A percentile compares a stretch with the other conserved stretches of the same genome.
Evolutionary conservation across 2,329 filamentous ascomycete species (phyloP).

Genomic region (Cytospora piceicola): DNA sequence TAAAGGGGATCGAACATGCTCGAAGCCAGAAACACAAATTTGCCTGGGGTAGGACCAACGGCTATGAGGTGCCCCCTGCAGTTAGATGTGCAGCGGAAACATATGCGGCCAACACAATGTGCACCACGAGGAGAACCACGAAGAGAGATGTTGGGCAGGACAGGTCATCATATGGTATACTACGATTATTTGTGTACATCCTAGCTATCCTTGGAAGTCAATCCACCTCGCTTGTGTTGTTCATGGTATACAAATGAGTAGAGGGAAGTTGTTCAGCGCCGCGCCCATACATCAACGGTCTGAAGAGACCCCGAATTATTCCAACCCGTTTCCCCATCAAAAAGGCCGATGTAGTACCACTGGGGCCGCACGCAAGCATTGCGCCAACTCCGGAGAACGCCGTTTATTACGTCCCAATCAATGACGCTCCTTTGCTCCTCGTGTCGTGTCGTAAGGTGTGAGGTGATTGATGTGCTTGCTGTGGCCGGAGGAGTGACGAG

Average conservation of each 20-base stretch:
- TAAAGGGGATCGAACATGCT: constrained; percentile 44
- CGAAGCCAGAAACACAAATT: not conserved
- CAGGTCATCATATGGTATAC: constrained; percentile 10
- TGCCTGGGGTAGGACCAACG: not conserved
- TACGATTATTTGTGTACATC: constrained; percentile 16
- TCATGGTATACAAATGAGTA: constrained; percentile 3
- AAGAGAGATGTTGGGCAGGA: not conserved
- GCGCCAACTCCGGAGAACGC: constrained; percentile 22
- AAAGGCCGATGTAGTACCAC: not conserved
- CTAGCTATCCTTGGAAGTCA: constrained; percentile 9
- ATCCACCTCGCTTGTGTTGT: constrained; percentile 9
- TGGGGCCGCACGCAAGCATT: not conserved
- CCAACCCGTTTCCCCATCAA: not conserved
- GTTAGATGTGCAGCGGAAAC: too few species aligned
- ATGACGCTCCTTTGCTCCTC: not conserved
- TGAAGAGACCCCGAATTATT: not conserved
- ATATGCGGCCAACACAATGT: not conserved
- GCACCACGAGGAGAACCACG: not conserved
- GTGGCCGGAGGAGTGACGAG: not conserved
- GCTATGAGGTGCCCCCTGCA: not conserved
- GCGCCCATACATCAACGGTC: not conserved
- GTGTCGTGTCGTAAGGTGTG: not conserved
- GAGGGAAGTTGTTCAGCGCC: constrained; percentile 6
- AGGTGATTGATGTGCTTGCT: not conserved
- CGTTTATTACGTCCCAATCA: not conserved